Percentiles rank a stretch among this genome's conserved stretches.
Conservation (phyloP, 2,329 filamentous ascomycete species). For the Parascedosporium putredinis region DNA sequence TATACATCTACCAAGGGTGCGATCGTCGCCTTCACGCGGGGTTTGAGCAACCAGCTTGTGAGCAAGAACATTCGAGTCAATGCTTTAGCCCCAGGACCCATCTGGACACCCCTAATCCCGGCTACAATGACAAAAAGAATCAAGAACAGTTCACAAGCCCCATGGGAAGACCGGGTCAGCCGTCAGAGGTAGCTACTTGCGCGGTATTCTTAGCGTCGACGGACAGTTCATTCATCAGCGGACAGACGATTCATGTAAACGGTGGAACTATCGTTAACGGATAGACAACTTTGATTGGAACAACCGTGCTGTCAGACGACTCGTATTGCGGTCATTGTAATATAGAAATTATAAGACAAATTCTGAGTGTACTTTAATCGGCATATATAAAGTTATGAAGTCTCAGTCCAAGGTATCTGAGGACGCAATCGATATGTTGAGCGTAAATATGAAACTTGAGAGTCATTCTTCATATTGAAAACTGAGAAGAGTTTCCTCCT, state of each 20-base stretch:
- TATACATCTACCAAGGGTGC: conserved; percentile 75
- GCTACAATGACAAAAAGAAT: conserved; percentile 61
- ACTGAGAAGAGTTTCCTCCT: no score
- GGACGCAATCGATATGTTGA: no score
- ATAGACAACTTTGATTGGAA: conserved; percentile 20
- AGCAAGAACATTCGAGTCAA: conserved; percentile 66
- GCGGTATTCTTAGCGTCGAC: conserved; percentile 70
- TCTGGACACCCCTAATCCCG: conserved; percentile 69
- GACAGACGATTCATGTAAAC: conserved; percentile 52
- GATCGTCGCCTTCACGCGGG: conserved; percentile 69
- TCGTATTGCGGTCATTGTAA: no score
- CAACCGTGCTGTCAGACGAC: no score
- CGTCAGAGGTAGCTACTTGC: conserved; percentile 70
- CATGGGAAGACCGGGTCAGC: conserved; percentile 69
- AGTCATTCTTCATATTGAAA: no score
- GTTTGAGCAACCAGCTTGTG: conserved; percentile 64
- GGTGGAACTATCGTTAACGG: conserved; percentile 39
- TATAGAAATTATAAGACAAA: no score
- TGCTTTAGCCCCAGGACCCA: conserved; percentile 65
- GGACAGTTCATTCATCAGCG: conserved; percentile 64
- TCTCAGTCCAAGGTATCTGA: no score
- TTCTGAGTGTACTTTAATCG: no score
- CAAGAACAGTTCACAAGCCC: conserved; percentile 64
- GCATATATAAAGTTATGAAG: no score
- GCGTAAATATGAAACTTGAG: no score